Evolutionary conservation across 208 protist genomes (phyloP).

Genomic region (Balamuthia mandrillaris): DNA sequence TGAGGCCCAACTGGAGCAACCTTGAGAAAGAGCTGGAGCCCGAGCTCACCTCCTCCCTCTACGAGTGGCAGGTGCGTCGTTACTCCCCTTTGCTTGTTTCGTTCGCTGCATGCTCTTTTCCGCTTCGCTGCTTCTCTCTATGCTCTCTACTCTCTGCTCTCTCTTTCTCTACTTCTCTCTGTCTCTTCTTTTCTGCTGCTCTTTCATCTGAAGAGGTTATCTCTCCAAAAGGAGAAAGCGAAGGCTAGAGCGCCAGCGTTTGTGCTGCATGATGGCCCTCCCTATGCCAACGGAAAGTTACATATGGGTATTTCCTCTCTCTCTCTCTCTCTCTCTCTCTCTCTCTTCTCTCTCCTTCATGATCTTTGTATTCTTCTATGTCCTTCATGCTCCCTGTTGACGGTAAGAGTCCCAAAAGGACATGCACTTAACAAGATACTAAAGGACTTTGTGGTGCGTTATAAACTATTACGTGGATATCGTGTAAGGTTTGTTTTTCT

Average conservation of each 20-base stretch:
- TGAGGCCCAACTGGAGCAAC: background rate
- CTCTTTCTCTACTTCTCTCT: background rate
- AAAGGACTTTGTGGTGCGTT: conserved; percentile 79
- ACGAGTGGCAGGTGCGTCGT: background rate
- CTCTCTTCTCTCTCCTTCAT: background rate
- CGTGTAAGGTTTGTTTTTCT: conserved; percentile 52
- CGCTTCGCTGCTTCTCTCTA: background rate
- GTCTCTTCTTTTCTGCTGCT: background rate
- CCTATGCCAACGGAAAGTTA: conserved; percentile 80
- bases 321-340: background rate
- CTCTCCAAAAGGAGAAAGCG: background rate
- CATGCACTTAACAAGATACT: conserved; percentile 75
- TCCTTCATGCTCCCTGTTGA: background rate
- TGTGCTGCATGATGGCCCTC: conserved; percentile 81
- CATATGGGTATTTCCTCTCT: conserved; percentile 69
- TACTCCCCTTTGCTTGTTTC: background rate
- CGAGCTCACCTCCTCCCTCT: background rate
- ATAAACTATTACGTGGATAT: conserved; percentile 65
- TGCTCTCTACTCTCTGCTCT: no score
- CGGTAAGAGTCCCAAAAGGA: background rate
- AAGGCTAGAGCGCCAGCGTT: no score
- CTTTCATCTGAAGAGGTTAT: background rate
- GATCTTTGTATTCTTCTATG: background rate
- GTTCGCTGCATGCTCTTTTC: no score
- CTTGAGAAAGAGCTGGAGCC: background rate